Evolutionary conservation across 2,329 filamentous ascomycete genomes (phyloP).

Genomic region (Zasmidium angulare): DNA sequence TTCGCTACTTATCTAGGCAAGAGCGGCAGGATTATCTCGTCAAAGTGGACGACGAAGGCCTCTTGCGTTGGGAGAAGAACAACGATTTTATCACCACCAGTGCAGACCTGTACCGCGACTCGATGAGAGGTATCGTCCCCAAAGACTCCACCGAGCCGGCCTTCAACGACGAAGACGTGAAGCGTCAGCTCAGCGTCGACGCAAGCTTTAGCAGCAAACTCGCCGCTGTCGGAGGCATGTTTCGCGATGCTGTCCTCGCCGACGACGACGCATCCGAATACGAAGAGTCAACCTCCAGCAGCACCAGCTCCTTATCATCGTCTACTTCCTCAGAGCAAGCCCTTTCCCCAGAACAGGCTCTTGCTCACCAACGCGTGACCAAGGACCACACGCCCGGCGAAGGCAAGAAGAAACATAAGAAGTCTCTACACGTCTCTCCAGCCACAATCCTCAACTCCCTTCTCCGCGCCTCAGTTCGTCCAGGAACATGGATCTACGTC

Average conservation of each 20-base stretch:
- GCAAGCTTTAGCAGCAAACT: constrained; percentile 15
- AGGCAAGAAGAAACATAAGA: constrained; percentile 30
- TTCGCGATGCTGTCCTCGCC: constrained; percentile 8
- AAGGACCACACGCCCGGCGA: constrained; percentile 54
- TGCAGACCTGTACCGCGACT: constrained; percentile 70
- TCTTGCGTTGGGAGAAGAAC: constrained; percentile 83
- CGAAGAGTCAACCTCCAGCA: not conserved
- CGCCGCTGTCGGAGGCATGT: constrained; percentile 17
- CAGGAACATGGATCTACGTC: constrained; percentile 92
- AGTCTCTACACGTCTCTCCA: constrained; percentile 65
- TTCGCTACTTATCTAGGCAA: constrained; percentile 80
- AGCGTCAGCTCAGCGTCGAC: constrained; percentile 12
- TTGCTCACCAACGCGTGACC: constrained; percentile 9
- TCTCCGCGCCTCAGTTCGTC: constrained; percentile 72
- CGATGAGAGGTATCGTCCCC: constrained; percentile 60
- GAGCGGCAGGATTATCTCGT: constrained; percentile 81
- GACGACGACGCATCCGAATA: constrained; percentile 8
- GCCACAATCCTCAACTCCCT: constrained; percentile 76
- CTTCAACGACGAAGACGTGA: constrained; percentile 28
- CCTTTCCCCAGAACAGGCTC: constrained; percentile 4
- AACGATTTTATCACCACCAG: constrained; percentile 74
- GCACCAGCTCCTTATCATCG: constrained; percentile 3
- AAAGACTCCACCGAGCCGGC: constrained; percentile 41
- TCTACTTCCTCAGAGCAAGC: constrained; percentile 46
- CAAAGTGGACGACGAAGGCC: constrained; percentile 68